phyloP scores from a whole-genome alignment of 2,329 filamentous ascomycete species.

The Coniochaeta sp. region DNA sequence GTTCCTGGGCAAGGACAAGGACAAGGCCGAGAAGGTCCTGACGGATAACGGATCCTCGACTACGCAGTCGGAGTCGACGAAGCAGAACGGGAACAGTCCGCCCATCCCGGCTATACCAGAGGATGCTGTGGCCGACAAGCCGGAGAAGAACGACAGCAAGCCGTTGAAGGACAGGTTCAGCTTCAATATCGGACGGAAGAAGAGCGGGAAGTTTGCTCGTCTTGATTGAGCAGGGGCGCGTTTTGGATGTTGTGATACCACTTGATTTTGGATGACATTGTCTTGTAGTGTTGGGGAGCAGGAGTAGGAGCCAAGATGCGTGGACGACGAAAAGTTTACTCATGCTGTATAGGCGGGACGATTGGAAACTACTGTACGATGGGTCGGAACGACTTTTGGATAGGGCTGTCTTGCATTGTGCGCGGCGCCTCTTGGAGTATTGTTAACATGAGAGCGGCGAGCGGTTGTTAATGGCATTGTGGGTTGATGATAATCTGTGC shows the following conservation, averaged over 20 bases:
- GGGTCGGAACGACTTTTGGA: neutral
- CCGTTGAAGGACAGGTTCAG: constrained; percentile 56
- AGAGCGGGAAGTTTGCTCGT: constrained; percentile 41
- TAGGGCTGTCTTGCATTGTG: neutral
- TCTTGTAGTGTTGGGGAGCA: neutral
- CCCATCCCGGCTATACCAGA: neutral
- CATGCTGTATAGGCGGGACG: neutral
- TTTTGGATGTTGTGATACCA: constrained; percentile 4
- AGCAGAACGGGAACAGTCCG: constrained; percentile 15
- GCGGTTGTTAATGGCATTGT: neutral
- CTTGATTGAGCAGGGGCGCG: neutral
- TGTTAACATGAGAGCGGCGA: neutral
- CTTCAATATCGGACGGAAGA: constrained; percentile 62
- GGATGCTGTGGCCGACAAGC: constrained; percentile 10
- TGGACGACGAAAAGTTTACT: neutral
- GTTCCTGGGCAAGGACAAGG: constrained; percentile 44
- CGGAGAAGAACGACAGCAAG: constrained; percentile 35
- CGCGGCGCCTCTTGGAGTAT: neutral
- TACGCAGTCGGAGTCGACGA: constrained; percentile 1
- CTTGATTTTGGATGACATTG: neutral
- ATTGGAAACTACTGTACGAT: neutral
- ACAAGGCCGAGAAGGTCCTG: neutral
- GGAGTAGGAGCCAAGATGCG: neutral
- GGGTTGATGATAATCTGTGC: neutral
- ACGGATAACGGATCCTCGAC: constrained; percentile 7